These are phyloP conservation scores for Pistacia atlantica DNA, from an alignment of 345 rosid species.

Conservation along the genomic window DNA sequence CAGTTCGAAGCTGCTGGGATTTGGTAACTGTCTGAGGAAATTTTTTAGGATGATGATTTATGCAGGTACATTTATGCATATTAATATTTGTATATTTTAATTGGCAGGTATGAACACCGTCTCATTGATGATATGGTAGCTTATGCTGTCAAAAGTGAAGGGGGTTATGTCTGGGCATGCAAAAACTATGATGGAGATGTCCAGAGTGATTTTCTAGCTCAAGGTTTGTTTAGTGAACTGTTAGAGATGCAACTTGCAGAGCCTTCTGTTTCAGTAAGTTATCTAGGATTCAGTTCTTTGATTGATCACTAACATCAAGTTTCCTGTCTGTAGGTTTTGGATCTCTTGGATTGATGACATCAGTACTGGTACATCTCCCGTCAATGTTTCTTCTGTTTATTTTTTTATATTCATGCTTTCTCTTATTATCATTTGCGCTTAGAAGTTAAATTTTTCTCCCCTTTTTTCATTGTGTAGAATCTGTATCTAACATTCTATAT, in stretches of 20 bases:
- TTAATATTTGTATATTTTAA: conserved; percentile 17
- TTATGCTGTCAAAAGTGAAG: conserved; percentile 93
- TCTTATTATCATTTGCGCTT: background rate
- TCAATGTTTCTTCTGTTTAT: background rate
- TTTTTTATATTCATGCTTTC: background rate
- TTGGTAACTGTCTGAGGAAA: conserved; percentile 48
- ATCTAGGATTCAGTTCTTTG: background rate
- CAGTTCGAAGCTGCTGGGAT: conserved; percentile 96
- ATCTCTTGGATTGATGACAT: conserved; percentile 98
- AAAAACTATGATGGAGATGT: conserved; percentile 99
- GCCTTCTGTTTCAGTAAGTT: background rate
- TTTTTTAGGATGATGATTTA: conserved; percentile 3
- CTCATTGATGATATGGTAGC: conserved; percentile 99
- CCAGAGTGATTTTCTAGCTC: conserved; percentile 97
- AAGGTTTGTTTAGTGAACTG: conserved; percentile 54
- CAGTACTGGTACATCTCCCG: conserved; percentile 71
- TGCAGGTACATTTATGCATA: background rate
- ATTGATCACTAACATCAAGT: conserved; percentile 20
- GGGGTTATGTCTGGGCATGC: conserved; percentile 99
- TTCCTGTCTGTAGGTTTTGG: conserved; percentile 68
- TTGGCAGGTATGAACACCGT: conserved; percentile 96
- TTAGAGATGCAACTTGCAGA: background rate
- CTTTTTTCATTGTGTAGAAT: no score
- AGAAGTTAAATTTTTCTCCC: no score
- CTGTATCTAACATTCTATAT: no score